Base-by-base conservation (phyloP, 805 yeast genomes). In the Peterozyma toletana region DNA sequence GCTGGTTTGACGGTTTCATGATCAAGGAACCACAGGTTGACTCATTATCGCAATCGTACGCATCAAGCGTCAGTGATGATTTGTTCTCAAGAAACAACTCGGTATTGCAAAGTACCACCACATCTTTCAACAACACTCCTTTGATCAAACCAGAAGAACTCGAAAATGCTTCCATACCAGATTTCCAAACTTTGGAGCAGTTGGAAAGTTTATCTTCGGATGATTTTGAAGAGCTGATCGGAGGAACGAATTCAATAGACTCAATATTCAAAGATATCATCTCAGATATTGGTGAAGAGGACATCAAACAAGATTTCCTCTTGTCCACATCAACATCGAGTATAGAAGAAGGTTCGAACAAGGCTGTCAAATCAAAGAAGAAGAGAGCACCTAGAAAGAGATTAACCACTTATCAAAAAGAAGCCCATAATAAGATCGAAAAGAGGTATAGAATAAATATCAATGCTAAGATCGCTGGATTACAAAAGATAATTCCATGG, bases 371-470 rank as follows among this genome's bases (percentile, higher is more conserved):
- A 46, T 57, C 59, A 35, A 64, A 64, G 55, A 66, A 64, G 63
- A 70, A 65, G 57, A 66, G 77, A 56, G 71, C 76, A 11, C 74
- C 75, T 38, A 62, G 81, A 56, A 77, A 77, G 60, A 68, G 79
- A 58, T 57, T 77, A 43, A 75, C 82, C 9, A 67, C 68, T 5
- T 70, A 71, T 50, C 88, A 82, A 60, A 79, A 81, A 51, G 77
- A 77, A 53, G 86, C 86, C 0, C 90, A 83, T 56, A 82, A 82
- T 63, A 78, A 77, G 59, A 80, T 83, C 49, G 89, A 83, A 55
- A 79, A 82, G 56, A 73, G 81, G 47, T 82, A 83, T 59, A 66
- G 88, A 57, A 80, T 80, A 48, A 82, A 82, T 58, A 80, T 83
- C 58, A 82, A 82, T 56, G 77, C 84, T 11, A 82, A 80, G 57